Evolutionary conservation across 129 eudicot species (phyloP).

Genomic region (Pulicaria dysenterica): DNA sequence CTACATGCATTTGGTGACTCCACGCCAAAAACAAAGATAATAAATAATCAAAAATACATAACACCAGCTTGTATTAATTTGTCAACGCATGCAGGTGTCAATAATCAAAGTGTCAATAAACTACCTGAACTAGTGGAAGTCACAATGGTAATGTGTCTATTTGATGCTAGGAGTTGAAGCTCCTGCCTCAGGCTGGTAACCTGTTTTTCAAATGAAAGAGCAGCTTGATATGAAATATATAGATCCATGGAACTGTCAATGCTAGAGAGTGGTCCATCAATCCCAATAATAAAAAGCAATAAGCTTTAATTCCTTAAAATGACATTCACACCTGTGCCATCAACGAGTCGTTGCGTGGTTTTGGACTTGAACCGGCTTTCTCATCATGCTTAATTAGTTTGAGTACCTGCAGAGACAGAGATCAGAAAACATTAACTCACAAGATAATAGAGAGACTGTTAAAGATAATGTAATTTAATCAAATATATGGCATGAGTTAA

Average conservation of each 20-base stretch:
- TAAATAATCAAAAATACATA: background rate
- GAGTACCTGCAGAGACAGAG: constrained; percentile 48
- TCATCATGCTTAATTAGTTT: constrained; percentile 54
- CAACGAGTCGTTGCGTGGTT: constrained; percentile 62
- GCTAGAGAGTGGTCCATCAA: too few species aligned
- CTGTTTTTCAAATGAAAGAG: constrained; percentile 38
- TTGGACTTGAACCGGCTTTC: constrained; percentile 41
- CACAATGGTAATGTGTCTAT: constrained; percentile 66
- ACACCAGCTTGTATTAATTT: background rate
- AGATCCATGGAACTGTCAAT: too few species aligned
- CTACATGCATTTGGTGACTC: background rate
- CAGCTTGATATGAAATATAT: background rate
- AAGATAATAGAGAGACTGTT: background rate
- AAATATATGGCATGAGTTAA: constrained; percentile 10
- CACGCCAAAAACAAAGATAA: background rate
- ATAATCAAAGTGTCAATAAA: background rate
- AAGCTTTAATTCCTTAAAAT: background rate
- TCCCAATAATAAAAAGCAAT: too few species aligned
- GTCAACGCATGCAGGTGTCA: background rate
- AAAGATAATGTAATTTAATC: background rate
- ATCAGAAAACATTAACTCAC: background rate
- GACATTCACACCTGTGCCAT: constrained; percentile 67
- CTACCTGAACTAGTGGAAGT: constrained; percentile 64
- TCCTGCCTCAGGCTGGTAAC: constrained; percentile 82
- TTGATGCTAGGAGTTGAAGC: constrained; percentile 77